phyloP scores from a whole-genome alignment of 176 grass and related monocot genomes.

The Bonia amplexicaulis region DNA sequence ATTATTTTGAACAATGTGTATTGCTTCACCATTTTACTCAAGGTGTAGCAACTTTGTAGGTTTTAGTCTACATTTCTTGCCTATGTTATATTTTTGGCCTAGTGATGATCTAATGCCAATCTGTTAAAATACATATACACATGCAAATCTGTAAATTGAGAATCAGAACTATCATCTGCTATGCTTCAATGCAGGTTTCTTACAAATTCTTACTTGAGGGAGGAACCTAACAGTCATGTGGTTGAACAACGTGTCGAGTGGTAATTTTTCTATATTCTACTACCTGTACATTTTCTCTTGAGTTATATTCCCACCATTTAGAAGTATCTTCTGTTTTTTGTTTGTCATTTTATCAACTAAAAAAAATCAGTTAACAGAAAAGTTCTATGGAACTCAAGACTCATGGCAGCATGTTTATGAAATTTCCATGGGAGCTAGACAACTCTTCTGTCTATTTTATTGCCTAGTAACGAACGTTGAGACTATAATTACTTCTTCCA shows the following conservation, averaged over 20 bases:
- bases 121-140: not conserved
- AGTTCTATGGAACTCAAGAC: not conserved
- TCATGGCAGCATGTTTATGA: not conserved
- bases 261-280: slow-evolving; percentile 44
- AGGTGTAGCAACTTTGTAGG: not conserved
- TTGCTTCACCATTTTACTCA: not conserved
- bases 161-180: not conserved
- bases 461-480: not conserved
- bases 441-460: not conserved
- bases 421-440: not conserved
- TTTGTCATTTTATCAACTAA: not conserved
- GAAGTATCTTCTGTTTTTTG: not conserved
- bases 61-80: not conserved
- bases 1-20: not conserved
- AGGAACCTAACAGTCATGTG: slow-evolving; percentile 95
- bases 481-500: not conserved
- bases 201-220: slow-evolving; percentile 87
- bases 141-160: not conserved
- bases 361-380: not conserved
- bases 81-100: not conserved
- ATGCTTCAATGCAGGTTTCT: slow-evolving; percentile 59
- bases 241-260: slow-evolving; percentile 93
- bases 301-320: not conserved
- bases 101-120: not conserved
- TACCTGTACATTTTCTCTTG: not conserved